Percentiles rank a stretch among this genome's conserved stretches.
These are phyloP conservation scores for Monosporascus sp. DNA, from an alignment of 2,329 filamentous ascomycete species.

Conservation along the genomic window DNA sequence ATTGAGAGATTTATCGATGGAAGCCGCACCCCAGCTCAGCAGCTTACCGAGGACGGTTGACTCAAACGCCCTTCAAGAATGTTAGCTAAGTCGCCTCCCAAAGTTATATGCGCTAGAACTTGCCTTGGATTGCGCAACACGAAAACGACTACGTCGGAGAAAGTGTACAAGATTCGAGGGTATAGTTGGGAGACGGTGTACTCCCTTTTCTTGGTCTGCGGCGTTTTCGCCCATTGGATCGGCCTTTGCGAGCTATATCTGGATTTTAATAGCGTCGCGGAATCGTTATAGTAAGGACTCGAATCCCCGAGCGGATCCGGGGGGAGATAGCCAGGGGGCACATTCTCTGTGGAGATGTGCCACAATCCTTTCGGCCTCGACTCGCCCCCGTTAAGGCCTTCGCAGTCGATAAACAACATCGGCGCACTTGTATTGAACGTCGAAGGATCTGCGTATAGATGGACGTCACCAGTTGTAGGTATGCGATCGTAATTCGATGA, in stretches of 20 bases:
- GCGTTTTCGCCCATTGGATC: conserved; percentile 29
- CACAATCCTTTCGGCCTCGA: conserved; percentile 25
- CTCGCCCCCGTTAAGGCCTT: conserved; percentile 46
- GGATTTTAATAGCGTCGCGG: neutral
- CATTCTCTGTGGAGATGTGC: conserved; percentile 3
- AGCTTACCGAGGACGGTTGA: conserved; percentile 34
- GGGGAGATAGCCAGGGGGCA: neutral
- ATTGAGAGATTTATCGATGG: conserved; percentile 47
- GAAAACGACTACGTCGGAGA: conserved; percentile 39
- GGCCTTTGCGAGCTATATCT: conserved; percentile 14
- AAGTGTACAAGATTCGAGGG: conserved; percentile 39
- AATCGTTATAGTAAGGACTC: neutral
- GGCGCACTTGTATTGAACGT: conserved; percentile 32
- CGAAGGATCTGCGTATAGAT: conserved; percentile 44
- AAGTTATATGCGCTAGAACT: conserved; percentile 11
- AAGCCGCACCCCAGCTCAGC: conserved; percentile 44
- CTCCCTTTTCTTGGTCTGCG: conserved; percentile 28
- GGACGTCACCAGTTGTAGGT: conserved; percentile 45
- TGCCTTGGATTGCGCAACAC: conserved; percentile 34
- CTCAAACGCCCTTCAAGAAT: conserved; percentile 26
- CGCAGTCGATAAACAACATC: conserved; percentile 45
- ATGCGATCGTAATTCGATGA: conserved; percentile 34
- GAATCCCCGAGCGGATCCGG: neutral
- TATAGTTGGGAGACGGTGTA: conserved; percentile 35
- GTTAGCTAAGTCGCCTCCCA: conserved; percentile 1